These are phyloP conservation scores for Alternaria viburni DNA, from an alignment of 2,329 filamentous ascomycete genomes.

Conservation along the genomic window DNA sequence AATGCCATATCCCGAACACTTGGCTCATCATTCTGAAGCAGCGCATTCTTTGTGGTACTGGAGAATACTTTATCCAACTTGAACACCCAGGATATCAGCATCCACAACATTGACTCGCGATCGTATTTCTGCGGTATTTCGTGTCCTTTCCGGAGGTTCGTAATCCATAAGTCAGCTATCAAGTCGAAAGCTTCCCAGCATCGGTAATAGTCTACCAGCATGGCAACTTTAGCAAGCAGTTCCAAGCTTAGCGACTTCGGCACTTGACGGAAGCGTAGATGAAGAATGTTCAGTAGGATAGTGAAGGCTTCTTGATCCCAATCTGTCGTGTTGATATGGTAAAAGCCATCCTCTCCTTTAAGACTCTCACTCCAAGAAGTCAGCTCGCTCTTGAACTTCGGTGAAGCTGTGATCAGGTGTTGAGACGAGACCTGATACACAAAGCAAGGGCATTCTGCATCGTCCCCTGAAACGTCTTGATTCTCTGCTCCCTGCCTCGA, in stretches of 20 bases:
- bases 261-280: constrained; percentile 51
- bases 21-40: no score
- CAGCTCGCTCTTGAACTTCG: constrained; percentile 3
- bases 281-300: constrained; percentile 54
- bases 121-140: neutral
- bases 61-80: neutral
- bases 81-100: constrained; percentile 30
- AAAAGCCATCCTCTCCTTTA: constrained; percentile 4
- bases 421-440: neutral
- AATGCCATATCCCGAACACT: no score
- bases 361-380: neutral
- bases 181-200: constrained; percentile 53
- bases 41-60: no score
- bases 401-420: constrained; percentile 3
- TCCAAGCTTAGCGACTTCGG: constrained; percentile 49
- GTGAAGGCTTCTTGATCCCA: constrained; percentile 50
- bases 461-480: no score
- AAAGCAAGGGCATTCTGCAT: no score
- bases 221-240: constrained; percentile 54
- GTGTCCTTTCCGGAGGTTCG: no score
- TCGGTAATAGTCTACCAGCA: constrained; percentile 52
- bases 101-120: constrained; percentile 33
- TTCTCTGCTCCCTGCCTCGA: no score
- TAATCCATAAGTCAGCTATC: constrained; percentile 53
- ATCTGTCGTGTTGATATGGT: constrained; percentile 10